phyloP scores from a whole-genome alignment of 768 basidiomycete genomes.

The Crepidotus variabilis region DNA sequence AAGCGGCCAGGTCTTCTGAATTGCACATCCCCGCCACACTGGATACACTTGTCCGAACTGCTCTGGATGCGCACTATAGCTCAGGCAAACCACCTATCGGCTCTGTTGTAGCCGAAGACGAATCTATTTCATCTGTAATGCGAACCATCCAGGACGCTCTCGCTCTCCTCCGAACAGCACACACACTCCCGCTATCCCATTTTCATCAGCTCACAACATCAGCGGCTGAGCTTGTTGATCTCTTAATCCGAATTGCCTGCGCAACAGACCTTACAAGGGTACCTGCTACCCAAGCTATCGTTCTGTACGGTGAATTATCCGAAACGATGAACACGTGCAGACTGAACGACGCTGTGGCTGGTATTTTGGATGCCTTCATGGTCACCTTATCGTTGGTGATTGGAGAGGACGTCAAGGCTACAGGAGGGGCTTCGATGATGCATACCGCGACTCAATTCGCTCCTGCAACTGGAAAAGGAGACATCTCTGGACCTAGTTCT shows the following conservation, averaged over 20 bases:
- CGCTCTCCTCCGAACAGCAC: conserved; percentile 52
- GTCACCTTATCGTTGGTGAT: conserved; percentile 17
- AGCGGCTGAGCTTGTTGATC: conserved; percentile 59
- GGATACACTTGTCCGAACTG: conserved; percentile 64
- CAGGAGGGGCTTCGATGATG: conserved; percentile 68
- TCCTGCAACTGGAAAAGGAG: conserved; percentile 48
- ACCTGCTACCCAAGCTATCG: conserved; percentile 55
- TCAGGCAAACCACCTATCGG: conserved; percentile 46
- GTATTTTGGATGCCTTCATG: conserved; percentile 4
- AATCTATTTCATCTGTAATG: conserved; percentile 46
- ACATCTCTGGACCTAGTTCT: conserved; percentile 52
- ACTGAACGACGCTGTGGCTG: background rate
- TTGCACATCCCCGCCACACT: conserved; percentile 64
- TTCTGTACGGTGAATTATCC: conserved; percentile 44
- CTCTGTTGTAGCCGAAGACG: conserved; percentile 49
- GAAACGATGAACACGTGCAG: conserved; percentile 18
- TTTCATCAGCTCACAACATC: conserved; percentile 58
- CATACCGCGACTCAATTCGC: conserved; percentile 40
- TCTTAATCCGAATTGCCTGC: conserved; percentile 59
- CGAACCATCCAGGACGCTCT: conserved; percentile 59
- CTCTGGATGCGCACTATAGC: conserved; percentile 60
- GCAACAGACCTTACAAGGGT: conserved; percentile 60
- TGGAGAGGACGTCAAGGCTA: conserved; percentile 66
- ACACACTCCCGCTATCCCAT: conserved; percentile 49
- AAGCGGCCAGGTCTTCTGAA: conserved; percentile 60